phyloP scores from a whole-genome alignment of 352 stramenopile genomes.

The Phytopythium montanum region DNA sequence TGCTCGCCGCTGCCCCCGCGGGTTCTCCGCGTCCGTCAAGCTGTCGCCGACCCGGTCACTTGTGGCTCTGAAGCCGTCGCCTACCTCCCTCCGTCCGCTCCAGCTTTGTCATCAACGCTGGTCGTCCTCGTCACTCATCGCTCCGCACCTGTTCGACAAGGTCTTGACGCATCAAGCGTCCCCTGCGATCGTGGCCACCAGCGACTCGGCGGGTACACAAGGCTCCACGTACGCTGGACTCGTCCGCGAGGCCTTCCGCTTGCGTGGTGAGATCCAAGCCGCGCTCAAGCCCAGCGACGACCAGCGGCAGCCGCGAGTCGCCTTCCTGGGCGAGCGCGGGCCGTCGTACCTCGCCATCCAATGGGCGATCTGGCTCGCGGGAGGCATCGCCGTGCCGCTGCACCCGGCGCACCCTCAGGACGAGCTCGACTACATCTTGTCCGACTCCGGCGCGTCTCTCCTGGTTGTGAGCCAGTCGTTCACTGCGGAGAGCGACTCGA shows the following conservation, averaged over 20 bases:
- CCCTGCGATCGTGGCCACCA: neutral
- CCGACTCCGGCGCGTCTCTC: constrained; percentile 42
- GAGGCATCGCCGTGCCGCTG: constrained; percentile 61
- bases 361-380: constrained; percentile 75
- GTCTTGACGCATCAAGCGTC: neutral
- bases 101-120: neutral
- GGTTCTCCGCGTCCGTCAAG: neutral
- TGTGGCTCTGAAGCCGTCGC: neutral
- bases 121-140: constrained; percentile 1
- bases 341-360: constrained; percentile 61
- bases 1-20: neutral
- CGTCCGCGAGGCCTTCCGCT: constrained; percentile 22
- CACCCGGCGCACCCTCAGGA: constrained; percentile 48
- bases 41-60: neutral
- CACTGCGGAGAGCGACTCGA: constrained; percentile 8
- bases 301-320: constrained; percentile 28
- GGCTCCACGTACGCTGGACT: constrained; percentile 10
- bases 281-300: constrained; percentile 9
- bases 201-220: neutral
- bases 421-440: constrained; percentile 74
- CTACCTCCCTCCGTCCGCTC: neutral
- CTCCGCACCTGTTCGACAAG: constrained; percentile 3
- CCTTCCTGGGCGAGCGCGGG: constrained; percentile 36
- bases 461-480: constrained; percentile 52
- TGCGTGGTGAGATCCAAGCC: constrained; percentile 27